phyloP scores from a whole-genome alignment of 1,139 yeast species.

The Wickerhamiella pararugosa region DNA sequence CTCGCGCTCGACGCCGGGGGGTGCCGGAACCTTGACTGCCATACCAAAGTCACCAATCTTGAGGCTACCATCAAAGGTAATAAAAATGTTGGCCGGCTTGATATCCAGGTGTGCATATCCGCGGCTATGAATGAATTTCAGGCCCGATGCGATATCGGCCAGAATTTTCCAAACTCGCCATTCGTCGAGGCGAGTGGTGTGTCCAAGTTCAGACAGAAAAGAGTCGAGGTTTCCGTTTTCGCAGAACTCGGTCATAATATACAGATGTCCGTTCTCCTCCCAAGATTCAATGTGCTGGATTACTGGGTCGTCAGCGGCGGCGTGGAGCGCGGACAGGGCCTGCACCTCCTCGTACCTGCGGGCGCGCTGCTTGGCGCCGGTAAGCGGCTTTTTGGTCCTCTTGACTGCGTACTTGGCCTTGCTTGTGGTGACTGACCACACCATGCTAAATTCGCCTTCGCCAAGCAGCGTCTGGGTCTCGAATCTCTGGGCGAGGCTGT shows the following conservation, averaged over 20 bases:
- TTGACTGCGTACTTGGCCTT: slow-evolving; percentile 55
- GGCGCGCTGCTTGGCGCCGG: slow-evolving; percentile 37
- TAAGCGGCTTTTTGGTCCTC: slow-evolving; percentile 46
- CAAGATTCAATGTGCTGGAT: slow-evolving; percentile 74
- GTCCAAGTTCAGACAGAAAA: slow-evolving; percentile 68
- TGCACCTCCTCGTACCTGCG: slow-evolving; percentile 45
- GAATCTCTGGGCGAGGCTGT: slow-evolving; percentile 47
- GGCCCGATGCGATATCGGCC: slow-evolving; percentile 62
- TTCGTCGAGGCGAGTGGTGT: slow-evolving; percentile 65
- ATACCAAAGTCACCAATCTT: slow-evolving; percentile 76
- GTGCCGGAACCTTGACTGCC: slow-evolving; percentile 43
- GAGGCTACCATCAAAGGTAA: slow-evolving; percentile 84
- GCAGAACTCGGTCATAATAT: slow-evolving; percentile 89
- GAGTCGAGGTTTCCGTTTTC: slow-evolving; percentile 84
- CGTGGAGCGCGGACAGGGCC: slow-evolving; percentile 34
- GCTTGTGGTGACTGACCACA: slow-evolving; percentile 55
- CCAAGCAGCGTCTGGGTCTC: slow-evolving; percentile 61
- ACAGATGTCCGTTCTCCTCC: slow-evolving; percentile 61
- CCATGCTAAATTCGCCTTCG: slow-evolving; percentile 77
- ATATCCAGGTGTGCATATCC: slow-evolving; percentile 73
- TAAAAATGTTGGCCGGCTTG: slow-evolving; percentile 88
- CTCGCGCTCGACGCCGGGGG: slow-evolving; percentile 59
- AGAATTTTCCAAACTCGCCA: slow-evolving; percentile 96
- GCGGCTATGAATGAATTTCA: slow-evolving; percentile 63
- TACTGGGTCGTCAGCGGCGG: slow-evolving; percentile 68